Percentiles rank a stretch among this genome's conserved stretches.
phyloP scores from a whole-genome alignment of 345 rosid genomes.

The Salix arbutifolia region DNA sequence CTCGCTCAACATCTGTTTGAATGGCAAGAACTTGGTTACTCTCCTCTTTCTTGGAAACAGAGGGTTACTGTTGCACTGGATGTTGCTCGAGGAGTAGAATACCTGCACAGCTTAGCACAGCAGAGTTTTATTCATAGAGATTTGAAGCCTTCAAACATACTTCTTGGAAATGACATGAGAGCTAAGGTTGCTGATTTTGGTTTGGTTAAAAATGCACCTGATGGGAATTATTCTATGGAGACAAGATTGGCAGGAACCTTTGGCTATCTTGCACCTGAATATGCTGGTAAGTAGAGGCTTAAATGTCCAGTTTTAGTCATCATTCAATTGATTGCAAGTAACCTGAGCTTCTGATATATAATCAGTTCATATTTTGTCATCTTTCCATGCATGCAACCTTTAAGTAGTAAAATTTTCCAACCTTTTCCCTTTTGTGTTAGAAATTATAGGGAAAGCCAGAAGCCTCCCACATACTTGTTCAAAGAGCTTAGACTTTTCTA shows the following conservation, averaged over 20 bases:
- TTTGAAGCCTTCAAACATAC: conserved; percentile 83
- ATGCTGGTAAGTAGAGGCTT: conserved; percentile 58
- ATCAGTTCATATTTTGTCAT: background rate
- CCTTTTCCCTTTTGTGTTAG: background rate
- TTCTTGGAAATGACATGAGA: conserved; percentile 87
- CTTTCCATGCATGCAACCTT: background rate
- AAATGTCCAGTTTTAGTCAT: background rate
- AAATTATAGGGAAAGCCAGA: background rate
- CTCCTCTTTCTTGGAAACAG: conserved; percentile 75
- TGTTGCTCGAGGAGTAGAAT: conserved; percentile 89
- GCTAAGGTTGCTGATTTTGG: conserved; percentile 96
- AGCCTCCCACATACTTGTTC: background rate
- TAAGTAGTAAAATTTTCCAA: background rate
- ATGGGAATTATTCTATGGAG: conserved; percentile 78
- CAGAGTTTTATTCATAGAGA: conserved; percentile 92
- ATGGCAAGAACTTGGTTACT: conserved; percentile 38
- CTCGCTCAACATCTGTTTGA: conserved; percentile 75
- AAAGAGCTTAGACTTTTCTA: background rate
- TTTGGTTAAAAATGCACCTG: conserved; percentile 81
- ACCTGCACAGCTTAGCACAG: conserved; percentile 82
- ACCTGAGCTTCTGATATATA: background rate
- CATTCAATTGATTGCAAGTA: conserved; percentile 1
- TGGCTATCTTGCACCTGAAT: conserved; percentile 96
- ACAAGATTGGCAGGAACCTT: conserved; percentile 95
- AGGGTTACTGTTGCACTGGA: conserved; percentile 75